Conservation (phyloP, 495 filamentous ascomycete species). For the Penicillium cataractarum region DNA sequence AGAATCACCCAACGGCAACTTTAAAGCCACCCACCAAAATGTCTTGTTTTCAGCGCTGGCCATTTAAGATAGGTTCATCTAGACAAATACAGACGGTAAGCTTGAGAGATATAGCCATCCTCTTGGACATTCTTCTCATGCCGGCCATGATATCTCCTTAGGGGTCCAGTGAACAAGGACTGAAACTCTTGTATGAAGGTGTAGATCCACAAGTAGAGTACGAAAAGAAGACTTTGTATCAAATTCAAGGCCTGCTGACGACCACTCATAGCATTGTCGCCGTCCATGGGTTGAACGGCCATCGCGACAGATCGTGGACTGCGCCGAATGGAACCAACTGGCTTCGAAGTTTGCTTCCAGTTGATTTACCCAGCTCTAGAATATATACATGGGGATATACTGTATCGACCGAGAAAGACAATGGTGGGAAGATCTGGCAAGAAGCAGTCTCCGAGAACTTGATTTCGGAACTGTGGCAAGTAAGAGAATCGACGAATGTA, state of each 20-base stretch:
- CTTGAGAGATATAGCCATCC: background rate
- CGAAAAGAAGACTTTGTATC: background rate
- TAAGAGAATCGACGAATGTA: slow-evolving; percentile 29
- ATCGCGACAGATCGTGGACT: slow-evolving; percentile 41
- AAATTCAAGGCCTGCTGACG: background rate
- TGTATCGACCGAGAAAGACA: background rate
- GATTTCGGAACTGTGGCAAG: slow-evolving; percentile 32
- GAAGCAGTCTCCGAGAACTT: slow-evolving; percentile 31
- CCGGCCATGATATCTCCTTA: background rate
- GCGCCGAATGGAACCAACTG: slow-evolving; percentile 43
- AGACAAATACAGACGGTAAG: background rate
- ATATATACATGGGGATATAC: slow-evolving; percentile 56
- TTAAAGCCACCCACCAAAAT: background rate
- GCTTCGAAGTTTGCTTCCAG: slow-evolving; percentile 53
- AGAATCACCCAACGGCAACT: background rate
- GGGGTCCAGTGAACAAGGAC: background rate
- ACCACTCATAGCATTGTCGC: slow-evolving; percentile 25
- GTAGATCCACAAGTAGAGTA: slow-evolving; percentile 10
- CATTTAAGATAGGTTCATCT: background rate
- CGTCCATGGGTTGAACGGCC: slow-evolving; percentile 36
- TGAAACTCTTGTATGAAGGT: slow-evolving; percentile 13
- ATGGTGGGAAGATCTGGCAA: slow-evolving; percentile 21
- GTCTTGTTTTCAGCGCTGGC: background rate
- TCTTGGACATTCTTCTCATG: background rate
- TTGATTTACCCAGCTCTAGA: slow-evolving; percentile 46